These are phyloP conservation scores for Radiomyces spectabilis DNA, from an alignment of 192 early-diverging fungal species.

Conservation along the genomic window DNA sequence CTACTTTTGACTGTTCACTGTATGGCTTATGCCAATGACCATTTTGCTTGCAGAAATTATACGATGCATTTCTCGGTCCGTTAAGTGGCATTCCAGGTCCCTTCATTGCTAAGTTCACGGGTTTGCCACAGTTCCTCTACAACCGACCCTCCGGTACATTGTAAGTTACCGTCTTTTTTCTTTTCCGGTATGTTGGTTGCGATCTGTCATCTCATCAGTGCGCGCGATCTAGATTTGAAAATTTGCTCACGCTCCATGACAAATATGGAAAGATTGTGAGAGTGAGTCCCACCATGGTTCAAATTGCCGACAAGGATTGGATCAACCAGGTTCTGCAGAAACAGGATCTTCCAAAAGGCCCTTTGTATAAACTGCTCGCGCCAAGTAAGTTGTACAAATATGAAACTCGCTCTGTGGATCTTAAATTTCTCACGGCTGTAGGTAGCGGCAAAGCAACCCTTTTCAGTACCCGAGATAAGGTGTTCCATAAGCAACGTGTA, in stretches of 20 bases:
- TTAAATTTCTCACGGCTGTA: no score
- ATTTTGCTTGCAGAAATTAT: no score
- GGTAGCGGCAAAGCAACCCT: no score
- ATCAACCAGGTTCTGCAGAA: constrained; percentile 23
- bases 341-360: constrained; percentile 15
- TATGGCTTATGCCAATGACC: no score
- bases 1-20: no score
- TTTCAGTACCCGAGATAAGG: constrained; percentile 26
- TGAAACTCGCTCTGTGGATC: no score
- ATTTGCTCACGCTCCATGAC: constrained; percentile 14
- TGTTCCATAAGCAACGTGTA: constrained; percentile 30
- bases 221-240: not conserved
- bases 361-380: not conserved
- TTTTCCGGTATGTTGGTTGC: not conserved
- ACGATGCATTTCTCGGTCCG: constrained; percentile 15
- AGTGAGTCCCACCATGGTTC: constrained; percentile 20
- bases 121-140: not conserved
- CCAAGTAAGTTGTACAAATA: no score
- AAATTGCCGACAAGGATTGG: constrained; percentile 34
- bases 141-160: constrained; percentile 7
- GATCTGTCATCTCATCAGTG: no score
- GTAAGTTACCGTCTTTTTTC: not conserved
- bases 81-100: constrained; percentile 13
- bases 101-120: constrained; percentile 12
- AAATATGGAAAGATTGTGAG: constrained; percentile 34